These are phyloP conservation scores for Podospora australis DNA, from an alignment of 495 filamentous ascomycete species.

Conservation along the genomic window DNA sequence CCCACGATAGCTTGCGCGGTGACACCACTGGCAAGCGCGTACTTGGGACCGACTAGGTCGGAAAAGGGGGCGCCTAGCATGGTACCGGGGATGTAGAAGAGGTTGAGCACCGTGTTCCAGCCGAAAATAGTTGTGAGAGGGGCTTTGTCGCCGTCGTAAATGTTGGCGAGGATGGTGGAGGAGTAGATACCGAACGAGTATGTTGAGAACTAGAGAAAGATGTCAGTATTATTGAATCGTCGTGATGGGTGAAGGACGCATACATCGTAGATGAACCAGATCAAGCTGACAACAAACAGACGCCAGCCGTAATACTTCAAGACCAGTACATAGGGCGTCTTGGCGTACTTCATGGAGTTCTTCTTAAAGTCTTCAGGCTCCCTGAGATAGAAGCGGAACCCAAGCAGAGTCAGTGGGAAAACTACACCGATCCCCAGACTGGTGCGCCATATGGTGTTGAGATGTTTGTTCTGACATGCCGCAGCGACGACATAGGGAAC, in stretches of 20 bases:
- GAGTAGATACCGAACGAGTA: constrained; percentile 81
- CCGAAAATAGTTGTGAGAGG: constrained; percentile 71
- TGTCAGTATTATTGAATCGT: constrained; percentile 11
- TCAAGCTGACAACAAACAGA: constrained; percentile 63
- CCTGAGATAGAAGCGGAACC: constrained; percentile 65
- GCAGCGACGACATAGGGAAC: constrained; percentile 65
- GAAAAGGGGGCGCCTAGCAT: constrained; percentile 65
- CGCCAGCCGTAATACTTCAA: constrained; percentile 54
- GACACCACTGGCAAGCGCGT: constrained; percentile 62
- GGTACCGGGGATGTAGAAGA: constrained; percentile 82
- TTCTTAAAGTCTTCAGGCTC: constrained; percentile 79
- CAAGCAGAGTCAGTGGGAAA: constrained; percentile 68
- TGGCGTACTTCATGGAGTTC: constrained; percentile 45
- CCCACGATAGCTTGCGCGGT: constrained; percentile 67
- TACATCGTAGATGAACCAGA: constrained; percentile 90
- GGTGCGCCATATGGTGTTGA: constrained; percentile 68
- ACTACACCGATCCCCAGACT: constrained; percentile 72
- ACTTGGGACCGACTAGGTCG: constrained; percentile 70
- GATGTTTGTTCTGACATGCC: constrained; percentile 60
- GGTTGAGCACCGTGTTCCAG: constrained; percentile 77
- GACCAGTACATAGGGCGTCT: constrained; percentile 51
- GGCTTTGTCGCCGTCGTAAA: constrained; percentile 44
- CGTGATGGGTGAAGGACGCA: constrained; percentile 22
- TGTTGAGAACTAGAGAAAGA: constrained; percentile 50
- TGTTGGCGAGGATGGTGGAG: constrained; percentile 59